Evolutionary conservation across 2,329 filamentous ascomycete species (phyloP), one percentile per base, ranked within the genome.

Genomic region (Trichophyton schoenleinii): DNA sequence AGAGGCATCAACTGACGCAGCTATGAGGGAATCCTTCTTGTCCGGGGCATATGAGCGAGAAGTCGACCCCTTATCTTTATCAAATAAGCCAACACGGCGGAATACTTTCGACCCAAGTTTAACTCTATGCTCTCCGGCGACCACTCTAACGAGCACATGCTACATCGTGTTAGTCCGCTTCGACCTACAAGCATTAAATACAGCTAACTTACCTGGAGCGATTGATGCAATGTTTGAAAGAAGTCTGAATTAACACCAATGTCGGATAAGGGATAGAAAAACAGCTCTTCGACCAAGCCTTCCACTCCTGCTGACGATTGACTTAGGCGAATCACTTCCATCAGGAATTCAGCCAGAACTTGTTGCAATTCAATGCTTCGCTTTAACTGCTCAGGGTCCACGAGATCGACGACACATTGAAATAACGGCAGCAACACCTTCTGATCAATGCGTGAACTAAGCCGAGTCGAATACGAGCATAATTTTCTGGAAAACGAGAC

Each of bases 331-430:
- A 63, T 62, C 13, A 71, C 58, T 44, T 67, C 68, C 57, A 70
- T 66, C 48, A 76, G 59, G 41, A 69, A 68, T 36, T 67, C 64
- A 60, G 66, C 65, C 44, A 75, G 38, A 4, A 66, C 66, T 15
- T 66, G 60, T 62, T 75, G 74, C 25, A 75, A 62, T 52, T 64
- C 62, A 52, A 66, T 57, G 31, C 69, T 63, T 58, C 65, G 65
- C 42, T 55, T 62, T 20, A 71, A 61, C 48, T 64, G 64, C 13
- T 66, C 63, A 22, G 68, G 66, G 5, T 62, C 62, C 18, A 75
- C 53, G 25, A 74, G 65, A 4, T 71, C 70, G 38, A 64, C 63
- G 9, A 75, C 62, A 48, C 67, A 70, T 65, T 72, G 71, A 44
- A 71, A 63, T 63, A 70, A 69, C 8, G 65, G 62, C 42, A 67